Conservation (phyloP, 768 basidiomycete genomes). For the Leucosporidium scottii region DNA sequence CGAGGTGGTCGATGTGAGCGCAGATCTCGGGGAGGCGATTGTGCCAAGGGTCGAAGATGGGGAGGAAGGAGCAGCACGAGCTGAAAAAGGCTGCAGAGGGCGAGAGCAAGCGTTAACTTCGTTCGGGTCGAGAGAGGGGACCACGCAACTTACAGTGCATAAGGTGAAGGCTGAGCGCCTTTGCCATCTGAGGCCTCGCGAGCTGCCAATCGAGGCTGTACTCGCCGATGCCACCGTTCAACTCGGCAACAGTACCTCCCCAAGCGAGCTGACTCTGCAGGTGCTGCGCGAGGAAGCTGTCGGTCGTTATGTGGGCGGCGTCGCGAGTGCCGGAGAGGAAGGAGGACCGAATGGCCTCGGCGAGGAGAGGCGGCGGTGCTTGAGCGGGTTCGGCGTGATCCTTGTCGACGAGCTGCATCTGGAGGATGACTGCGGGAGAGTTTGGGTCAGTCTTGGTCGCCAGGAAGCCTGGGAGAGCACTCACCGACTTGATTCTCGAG, state of each 20-base stretch:
- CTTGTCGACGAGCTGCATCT: not conserved
- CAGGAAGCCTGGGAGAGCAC: not conserved
- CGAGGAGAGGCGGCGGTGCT: not conserved
- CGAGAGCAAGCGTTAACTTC: too few species aligned
- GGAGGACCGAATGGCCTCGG: not conserved
- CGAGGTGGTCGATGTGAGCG: constrained; percentile 12
- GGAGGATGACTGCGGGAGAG: not conserved
- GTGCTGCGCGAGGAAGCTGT: not conserved
- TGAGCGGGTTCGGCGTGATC: not conserved
- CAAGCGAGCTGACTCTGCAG: too few species aligned
- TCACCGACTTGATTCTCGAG: not conserved
- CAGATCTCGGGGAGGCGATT: not conserved
- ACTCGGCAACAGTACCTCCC: not conserved
- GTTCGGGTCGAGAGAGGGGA: too few species aligned
- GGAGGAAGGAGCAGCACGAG: constrained; percentile 25
- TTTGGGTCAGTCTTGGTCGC: not conserved
- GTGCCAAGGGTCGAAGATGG: constrained; percentile 12
- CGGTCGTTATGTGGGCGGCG: not conserved
- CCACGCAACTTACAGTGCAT: constrained; percentile 10
- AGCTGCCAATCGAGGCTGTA: not conserved
- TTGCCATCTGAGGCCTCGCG: not conserved
- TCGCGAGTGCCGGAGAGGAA: not conserved
- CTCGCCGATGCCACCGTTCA: not conserved
- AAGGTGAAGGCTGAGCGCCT: constrained; percentile 12
- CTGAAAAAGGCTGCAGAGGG: constrained; percentile 14